A percentile compares a stretch with the other conserved stretches of the same genome.
These are phyloP conservation scores for Crassisporium funariophilum DNA, from an alignment of 768 basidiomycete genomes.

Conservation along the genomic window DNA sequence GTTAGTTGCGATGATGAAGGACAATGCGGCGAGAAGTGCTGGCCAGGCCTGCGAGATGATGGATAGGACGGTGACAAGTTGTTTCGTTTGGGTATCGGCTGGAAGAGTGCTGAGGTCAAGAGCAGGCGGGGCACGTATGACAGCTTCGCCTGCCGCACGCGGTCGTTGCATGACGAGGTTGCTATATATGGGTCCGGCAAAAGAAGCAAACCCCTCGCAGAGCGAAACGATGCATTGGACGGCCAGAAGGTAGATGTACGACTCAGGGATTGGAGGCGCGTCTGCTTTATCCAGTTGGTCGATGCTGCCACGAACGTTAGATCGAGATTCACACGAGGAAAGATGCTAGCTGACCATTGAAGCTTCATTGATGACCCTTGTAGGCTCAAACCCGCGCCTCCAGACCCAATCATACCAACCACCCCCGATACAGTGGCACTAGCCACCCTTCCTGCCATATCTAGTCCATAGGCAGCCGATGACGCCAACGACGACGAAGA, in stretches of 20 bases:
- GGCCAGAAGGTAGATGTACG: conserved; percentile 90
- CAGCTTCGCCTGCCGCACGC: conserved; percentile 60
- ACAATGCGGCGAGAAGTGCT: conserved; percentile 85
- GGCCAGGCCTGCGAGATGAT: conserved; percentile 94
- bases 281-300: conserved; percentile 99
- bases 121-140: conserved; percentile 71
- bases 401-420: conserved; percentile 80
- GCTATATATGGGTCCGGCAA: conserved; percentile 75
- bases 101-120: conserved; percentile 63
- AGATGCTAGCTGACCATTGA: conserved; percentile 65
- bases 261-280: conserved; percentile 89
- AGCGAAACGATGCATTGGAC: conserved; percentile 86
- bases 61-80: conserved; percentile 65
- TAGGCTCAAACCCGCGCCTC: conserved; percentile 63
- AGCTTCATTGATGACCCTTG: conserved; percentile 83
- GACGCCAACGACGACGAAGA: conserved; percentile 27
- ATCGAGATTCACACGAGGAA: neutral
- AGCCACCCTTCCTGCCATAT: conserved; percentile 84
- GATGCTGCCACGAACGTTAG: conserved; percentile 55
- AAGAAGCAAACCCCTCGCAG: conserved; percentile 81
- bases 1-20: conserved; percentile 87
- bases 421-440: conserved; percentile 84
- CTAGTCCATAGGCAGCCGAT: conserved; percentile 54
- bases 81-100: conserved; percentile 50
- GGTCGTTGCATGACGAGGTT: conserved; percentile 68